These are phyloP conservation scores for Olyra latifolia DNA, from an alignment of 176 grass and related monocot species.

Conservation along the genomic window DNA sequence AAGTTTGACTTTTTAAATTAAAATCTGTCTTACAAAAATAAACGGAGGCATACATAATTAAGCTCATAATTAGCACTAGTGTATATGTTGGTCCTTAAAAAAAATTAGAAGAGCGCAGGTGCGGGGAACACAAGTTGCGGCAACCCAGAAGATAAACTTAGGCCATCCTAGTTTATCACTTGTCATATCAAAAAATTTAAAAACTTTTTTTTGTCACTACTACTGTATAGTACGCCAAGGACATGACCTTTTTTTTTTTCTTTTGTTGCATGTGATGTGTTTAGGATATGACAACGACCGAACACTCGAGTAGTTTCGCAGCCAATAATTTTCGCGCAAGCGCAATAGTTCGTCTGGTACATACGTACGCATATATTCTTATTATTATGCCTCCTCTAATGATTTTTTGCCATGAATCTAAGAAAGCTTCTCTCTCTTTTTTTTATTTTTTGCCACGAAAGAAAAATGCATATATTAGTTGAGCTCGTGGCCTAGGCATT, in stretches of 20 bases:
- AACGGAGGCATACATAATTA: too few relatives aligned
- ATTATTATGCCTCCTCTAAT: not conserved
- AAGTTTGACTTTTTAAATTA: too few relatives aligned
- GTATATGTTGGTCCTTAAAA: not conserved
- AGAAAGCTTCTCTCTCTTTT: not conserved
- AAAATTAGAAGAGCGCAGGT: too few relatives aligned
- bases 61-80: not conserved
- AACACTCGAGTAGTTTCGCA: not conserved
- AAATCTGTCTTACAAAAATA: too few relatives aligned
- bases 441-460: not conserved
- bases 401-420: not conserved
- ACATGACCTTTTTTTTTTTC: not conserved
- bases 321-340: not conserved
- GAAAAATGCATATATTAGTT: not conserved
- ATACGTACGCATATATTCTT: not conserved
- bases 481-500: not conserved
- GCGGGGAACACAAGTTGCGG: not conserved
- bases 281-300: constrained; percentile 8
- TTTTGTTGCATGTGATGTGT: not conserved
- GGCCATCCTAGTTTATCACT: not conserved
- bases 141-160: not conserved
- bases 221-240: not conserved
- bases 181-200: not conserved
- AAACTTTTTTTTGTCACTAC: not conserved
- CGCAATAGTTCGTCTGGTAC: not conserved